Evolutionary conservation across 371 early-diverging fungal genomes (phyloP).

Genomic region (Mucor lusitanicus): DNA sequence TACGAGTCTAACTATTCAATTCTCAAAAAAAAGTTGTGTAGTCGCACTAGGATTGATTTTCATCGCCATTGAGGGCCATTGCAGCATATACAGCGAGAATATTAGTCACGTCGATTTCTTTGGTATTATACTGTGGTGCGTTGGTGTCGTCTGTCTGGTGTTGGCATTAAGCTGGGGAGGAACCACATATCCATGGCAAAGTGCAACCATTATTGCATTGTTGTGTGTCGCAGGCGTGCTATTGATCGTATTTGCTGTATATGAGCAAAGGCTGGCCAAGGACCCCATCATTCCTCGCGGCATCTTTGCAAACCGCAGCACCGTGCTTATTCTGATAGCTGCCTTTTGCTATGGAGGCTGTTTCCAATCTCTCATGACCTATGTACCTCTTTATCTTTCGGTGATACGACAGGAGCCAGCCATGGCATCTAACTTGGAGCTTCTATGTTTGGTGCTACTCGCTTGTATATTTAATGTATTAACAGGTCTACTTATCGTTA

Average conservation of each 20-base stretch:
- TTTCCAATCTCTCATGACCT: constrained; percentile 49
- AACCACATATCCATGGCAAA: constrained; percentile 48
- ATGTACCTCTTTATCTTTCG: constrained; percentile 40
- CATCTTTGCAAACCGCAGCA: constrained; percentile 54
- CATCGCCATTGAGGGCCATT: constrained; percentile 24
- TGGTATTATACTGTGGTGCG: constrained; percentile 36
- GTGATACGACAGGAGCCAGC: constrained; percentile 37
- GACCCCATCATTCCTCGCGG: constrained; percentile 57
- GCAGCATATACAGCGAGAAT: neutral
- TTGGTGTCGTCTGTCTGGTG: constrained; percentile 31
- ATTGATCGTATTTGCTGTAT: constrained; percentile 38
- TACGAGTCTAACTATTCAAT: neutral
- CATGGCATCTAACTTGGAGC: constrained; percentile 40
- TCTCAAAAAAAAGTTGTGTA: constrained; percentile 19
- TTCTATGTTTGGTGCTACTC: constrained; percentile 38
- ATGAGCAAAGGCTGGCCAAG: constrained; percentile 43
- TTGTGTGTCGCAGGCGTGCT: constrained; percentile 43
- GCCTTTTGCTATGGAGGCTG: constrained; percentile 46
- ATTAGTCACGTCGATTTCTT: constrained; percentile 22
- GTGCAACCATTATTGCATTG: constrained; percentile 47
- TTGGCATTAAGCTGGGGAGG: constrained; percentile 47
- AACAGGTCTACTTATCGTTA: constrained; percentile 39
- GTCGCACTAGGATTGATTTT: constrained; percentile 24
- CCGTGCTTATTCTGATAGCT: constrained; percentile 38
- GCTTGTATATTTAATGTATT: constrained; percentile 45